A percentile compares a stretch with the other conserved stretches of the same genome.
phyloP scores from a whole-genome alignment of 495 filamentous ascomycete species.

The Penicillium nucicola region DNA sequence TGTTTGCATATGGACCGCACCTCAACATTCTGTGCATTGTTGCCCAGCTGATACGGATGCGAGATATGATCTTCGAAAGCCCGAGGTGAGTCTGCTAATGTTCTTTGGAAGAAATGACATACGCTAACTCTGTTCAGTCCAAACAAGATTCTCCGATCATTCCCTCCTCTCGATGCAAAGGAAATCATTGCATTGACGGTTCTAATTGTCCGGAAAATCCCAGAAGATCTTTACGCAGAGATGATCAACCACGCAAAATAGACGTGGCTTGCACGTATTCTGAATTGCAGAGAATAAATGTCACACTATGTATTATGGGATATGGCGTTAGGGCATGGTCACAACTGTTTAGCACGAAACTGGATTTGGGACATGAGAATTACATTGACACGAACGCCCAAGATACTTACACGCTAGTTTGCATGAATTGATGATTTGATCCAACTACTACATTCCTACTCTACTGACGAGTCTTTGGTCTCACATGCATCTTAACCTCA shows the following conservation, averaged over 20 bases:
- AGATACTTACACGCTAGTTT: slow-evolving; percentile 10
- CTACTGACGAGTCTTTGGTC: too few species aligned
- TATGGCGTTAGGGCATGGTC: slow-evolving; percentile 18
- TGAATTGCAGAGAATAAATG: background rate
- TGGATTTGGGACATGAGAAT: slow-evolving; percentile 11
- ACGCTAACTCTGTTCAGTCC: slow-evolving; percentile 55
- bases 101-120: background rate
- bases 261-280: slow-evolving; percentile 4
- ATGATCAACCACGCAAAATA: slow-evolving; percentile 83
- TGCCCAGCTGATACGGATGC: slow-evolving; percentile 86
- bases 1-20: slow-evolving; percentile 93
- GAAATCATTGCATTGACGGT: slow-evolving; percentile 78
- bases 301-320: slow-evolving; percentile 4
- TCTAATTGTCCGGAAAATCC: slow-evolving; percentile 78
- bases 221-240: slow-evolving; percentile 82
- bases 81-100: slow-evolving; percentile 61
- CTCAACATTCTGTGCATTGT: slow-evolving; percentile 96
- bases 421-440: slow-evolving; percentile 25
- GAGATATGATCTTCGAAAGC: slow-evolving; percentile 76
- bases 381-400: slow-evolving; percentile 14
- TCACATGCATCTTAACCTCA: too few species aligned
- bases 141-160: slow-evolving; percentile 85
- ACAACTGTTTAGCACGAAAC: slow-evolving; percentile 1
- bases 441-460: too few species aligned
- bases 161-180: slow-evolving; percentile 78